Base-by-base conservation (phyloP, 208 protist genomes). In the Leptomonas seymouri region DNA sequence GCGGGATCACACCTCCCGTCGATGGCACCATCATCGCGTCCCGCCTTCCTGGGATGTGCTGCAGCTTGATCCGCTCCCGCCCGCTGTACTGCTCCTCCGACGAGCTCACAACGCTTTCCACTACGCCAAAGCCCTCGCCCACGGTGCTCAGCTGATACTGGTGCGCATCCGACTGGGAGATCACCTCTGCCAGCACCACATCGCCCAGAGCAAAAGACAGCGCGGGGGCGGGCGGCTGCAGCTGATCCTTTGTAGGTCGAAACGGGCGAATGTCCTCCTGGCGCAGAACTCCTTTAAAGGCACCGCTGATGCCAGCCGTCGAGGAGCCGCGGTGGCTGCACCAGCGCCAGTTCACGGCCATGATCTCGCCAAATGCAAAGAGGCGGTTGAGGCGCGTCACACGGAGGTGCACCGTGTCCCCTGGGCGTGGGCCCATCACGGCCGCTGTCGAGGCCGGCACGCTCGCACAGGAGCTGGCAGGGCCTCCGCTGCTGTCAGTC, bases 181-280 rank as follows among this genome's bases (percentile, higher is more conserved):
- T 73, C 7, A 94, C 89, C 84, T 85, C 80, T 14, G 89, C 89
- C 15, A 85, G 41, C 36, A 92, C 72, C 5, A 94, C 86, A 61
- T 94, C 89, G 5, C 89, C 89, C 2, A 74, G 45, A 11, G 74
- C 70, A 64, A 89, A 92, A 12, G 84, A 69, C 28, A 77, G 53
- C 21, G 89, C 62, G 4, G 84, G 89, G 6, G 84, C 50, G 20
- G 81, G 86, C 0, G 89, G 84, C 48, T 66, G 68, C 53, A 91
- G 67, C 66, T 86, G 54, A 11, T 92, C 86, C 36, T 84, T 84
- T 3, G 70, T 79, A 0, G 85, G 84, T 0, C 59, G 59, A 49
- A 94, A 94, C 0, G 89, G 85, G 6, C 86, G 81, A 46, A 94
- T 91, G 58, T 94, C 89, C 71, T 94, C 86, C 48, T 81, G 44